Evolutionary conservation across 768 basidiomycete genomes (phyloP).

Genomic region (Trametopsis cervina): DNA sequence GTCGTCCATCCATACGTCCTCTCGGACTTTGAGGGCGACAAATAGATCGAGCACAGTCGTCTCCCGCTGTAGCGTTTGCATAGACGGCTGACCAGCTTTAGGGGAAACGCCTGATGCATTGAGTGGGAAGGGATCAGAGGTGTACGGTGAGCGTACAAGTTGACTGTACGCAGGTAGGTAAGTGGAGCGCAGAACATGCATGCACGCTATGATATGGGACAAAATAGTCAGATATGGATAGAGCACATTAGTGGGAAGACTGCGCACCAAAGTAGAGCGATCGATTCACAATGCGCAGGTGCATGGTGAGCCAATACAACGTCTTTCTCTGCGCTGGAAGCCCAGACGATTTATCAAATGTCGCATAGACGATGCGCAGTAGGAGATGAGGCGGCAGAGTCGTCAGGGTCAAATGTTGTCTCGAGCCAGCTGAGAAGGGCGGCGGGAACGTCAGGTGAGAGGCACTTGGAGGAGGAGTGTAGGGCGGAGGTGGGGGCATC

Average conservation of each 20-base stretch:
- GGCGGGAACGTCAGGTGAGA: constrained; percentile 33
- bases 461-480: constrained; percentile 17
- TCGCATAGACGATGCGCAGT: constrained; percentile 59
- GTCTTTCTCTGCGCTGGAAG: constrained; percentile 55
- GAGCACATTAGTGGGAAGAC: background rate
- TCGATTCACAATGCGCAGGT: constrained; percentile 58
- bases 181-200: constrained; percentile 73
- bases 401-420: constrained; percentile 18
- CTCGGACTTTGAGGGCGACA: constrained; percentile 72
- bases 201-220: constrained; percentile 44
- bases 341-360: constrained; percentile 45
- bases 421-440: constrained; percentile 2
- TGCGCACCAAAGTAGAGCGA: constrained; percentile 59
- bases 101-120: constrained; percentile 18
- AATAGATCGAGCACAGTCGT: constrained; percentile 70
- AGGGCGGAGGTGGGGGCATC: constrained; percentile 30
- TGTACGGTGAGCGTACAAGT: constrained; percentile 60
- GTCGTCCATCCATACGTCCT: constrained; percentile 75
- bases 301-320: constrained; percentile 62
- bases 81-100: no score
- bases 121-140: constrained; percentile 73
- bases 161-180: constrained; percentile 62
- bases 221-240: background rate
- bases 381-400: constrained; percentile 56
- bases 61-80: constrained; percentile 59